Percentiles rank a stretch among this genome's conserved stretches.
phyloP scores from a whole-genome alignment of 257 asterid genomes.

The Marsdenia floribunda region DNA sequence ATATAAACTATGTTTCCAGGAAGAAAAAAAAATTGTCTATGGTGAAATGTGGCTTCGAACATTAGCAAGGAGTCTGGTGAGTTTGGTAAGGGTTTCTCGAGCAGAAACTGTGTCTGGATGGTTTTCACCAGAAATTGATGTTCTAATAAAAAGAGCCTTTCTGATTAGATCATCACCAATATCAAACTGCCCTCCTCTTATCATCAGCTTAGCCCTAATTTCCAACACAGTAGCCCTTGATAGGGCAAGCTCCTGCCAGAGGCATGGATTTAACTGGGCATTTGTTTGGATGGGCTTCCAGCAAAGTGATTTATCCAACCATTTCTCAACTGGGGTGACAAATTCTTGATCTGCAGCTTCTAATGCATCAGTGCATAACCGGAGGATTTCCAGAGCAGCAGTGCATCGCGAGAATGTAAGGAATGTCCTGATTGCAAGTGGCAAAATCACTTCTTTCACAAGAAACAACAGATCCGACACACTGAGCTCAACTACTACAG shows the following conservation, averaged over 20 bases:
- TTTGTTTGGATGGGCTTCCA: constrained; percentile 79
- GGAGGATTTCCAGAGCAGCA: constrained; percentile 69
- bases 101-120: constrained; percentile 92
- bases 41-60: constrained; percentile 57
- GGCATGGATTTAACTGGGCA: constrained; percentile 84
- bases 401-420: constrained; percentile 61
- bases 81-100: constrained; percentile 72
- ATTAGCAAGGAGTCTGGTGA: constrained; percentile 74
- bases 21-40: constrained; percentile 22
- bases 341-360: constrained; percentile 78
- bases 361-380: constrained; percentile 72
- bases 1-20: constrained; percentile 25
- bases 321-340: constrained; percentile 70
- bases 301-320: constrained; percentile 83
- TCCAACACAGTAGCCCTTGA: constrained; percentile 83
- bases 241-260: constrained; percentile 93
- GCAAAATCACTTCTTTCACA: constrained; percentile 60
- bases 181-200: constrained; percentile 81
- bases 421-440: constrained; percentile 62
- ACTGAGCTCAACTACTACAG: constrained; percentile 56
- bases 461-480: constrained; percentile 51
- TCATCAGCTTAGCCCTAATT: constrained; percentile 83
- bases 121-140: constrained; percentile 81
- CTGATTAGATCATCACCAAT: constrained; percentile 81
- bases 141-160: constrained; percentile 75